These are phyloP conservation scores for Besnoitia besnoiti DNA, from an alignment of 169 alveolate genomes.

Conservation along the genomic window DNA sequence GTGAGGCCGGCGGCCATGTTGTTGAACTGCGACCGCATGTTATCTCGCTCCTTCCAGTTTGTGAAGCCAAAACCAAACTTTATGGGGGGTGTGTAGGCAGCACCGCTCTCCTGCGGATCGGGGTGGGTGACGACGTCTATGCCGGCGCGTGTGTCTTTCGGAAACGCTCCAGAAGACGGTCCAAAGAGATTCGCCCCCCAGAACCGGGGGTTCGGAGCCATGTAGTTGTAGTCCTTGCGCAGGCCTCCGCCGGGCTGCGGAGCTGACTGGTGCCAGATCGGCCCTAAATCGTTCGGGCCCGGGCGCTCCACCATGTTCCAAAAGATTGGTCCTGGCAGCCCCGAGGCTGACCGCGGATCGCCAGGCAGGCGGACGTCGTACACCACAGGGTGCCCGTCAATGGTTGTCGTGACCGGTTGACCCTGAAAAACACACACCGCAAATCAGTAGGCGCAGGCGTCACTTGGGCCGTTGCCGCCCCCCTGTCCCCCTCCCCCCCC, in stretches of 20 bases:
- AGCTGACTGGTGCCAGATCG: neutral
- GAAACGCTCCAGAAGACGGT: neutral
- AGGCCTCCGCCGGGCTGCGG: slow-evolving; percentile 1
- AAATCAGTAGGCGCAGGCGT: too few species aligned
- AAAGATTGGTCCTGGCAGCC: neutral
- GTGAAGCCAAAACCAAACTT: neutral
- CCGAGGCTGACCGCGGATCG: neutral
- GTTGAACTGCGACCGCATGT: neutral
- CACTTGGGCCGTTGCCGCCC: too few species aligned
- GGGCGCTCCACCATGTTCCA: slow-evolving; percentile 7
- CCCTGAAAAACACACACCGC: neutral
- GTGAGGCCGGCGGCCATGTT: neutral
- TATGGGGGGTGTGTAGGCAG: neutral
- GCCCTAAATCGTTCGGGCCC: neutral
- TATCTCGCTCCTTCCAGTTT: neutral
- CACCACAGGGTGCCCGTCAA: slow-evolving; percentile 24
- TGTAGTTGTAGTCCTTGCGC: neutral
- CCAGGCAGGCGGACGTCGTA: slow-evolving; percentile 10
- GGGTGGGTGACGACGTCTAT: neutral
- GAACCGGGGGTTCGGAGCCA: neutral
- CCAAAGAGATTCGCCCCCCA: neutral
- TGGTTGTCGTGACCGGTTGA: slow-evolving; percentile 19
- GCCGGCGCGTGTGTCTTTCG: neutral
- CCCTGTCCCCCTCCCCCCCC: neutral
- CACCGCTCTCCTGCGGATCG: slow-evolving; percentile 4